A percentile compares a stretch with the other conserved stretches of the same genome.
phyloP scores from a whole-genome alignment of 371 early-diverging fungal genomes.

The Mortierella sp. region DNA sequence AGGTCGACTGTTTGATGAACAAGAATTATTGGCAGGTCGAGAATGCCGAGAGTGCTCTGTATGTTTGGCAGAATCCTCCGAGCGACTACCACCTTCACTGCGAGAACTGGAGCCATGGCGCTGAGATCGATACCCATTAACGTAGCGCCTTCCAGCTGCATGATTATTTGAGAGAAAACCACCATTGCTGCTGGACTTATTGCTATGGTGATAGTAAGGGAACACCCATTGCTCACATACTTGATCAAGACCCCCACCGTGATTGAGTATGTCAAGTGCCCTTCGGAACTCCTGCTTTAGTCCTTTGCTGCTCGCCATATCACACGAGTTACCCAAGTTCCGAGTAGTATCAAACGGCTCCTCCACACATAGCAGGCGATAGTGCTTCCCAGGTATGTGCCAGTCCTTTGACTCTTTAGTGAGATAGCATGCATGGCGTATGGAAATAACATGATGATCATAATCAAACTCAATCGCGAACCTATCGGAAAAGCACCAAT shows the following conservation, averaged over 20 bases:
- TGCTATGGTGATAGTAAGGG: conserved; percentile 41
- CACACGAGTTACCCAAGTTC: conserved; percentile 92
- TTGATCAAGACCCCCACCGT: conserved; percentile 53
- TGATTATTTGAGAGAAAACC: conserved; percentile 19
- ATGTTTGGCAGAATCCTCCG: neutral
- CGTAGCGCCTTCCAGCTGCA: conserved; percentile 41
- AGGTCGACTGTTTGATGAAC: neutral
- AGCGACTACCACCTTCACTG: conserved; percentile 3
- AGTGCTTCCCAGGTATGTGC: conserved; percentile 72
- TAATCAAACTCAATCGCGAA: conserved; percentile 87
- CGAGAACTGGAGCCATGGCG: conserved; percentile 11
- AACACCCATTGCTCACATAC: conserved; percentile 62
- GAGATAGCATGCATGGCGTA: conserved; percentile 81
- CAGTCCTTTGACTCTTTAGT: conserved; percentile 88
- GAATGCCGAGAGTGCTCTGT: conserved; percentile 7
- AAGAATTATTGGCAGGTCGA: neutral
- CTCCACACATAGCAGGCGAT: conserved; percentile 86
- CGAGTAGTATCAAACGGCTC: conserved; percentile 88
- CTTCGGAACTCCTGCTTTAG: conserved; percentile 83
- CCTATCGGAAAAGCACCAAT: conserved; percentile 7
- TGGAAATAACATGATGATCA: conserved; percentile 79
- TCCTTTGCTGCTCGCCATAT: conserved; percentile 80
- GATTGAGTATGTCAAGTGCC: conserved; percentile 72
- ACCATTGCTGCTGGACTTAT: conserved; percentile 17
- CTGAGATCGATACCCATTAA: conserved; percentile 26